phyloP scores from a whole-genome alignment of 78 protist genomes.

The Blattamonas nauphoetae region DNA sequence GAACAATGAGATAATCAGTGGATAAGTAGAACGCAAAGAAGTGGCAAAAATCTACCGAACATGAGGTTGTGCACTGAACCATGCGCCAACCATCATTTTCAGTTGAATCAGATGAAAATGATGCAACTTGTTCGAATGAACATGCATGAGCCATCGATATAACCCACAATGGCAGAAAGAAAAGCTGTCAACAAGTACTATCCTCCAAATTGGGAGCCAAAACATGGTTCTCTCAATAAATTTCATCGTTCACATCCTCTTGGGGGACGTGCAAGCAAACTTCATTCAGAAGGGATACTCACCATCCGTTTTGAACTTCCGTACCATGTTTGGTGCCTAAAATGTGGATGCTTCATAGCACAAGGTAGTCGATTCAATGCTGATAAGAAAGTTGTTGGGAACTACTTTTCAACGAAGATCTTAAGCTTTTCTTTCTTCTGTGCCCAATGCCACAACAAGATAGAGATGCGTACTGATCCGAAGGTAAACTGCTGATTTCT shows the following conservation, averaged over 20 bases:
- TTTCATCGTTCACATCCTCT: constrained; percentile 51
- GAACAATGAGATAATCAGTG: too few relatives aligned
- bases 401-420: constrained; percentile 57
- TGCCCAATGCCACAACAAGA: constrained; percentile 33
- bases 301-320: constrained; percentile 75
- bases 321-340: constrained; percentile 52
- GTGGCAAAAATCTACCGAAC: too few relatives aligned
- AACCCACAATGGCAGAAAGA: constrained; percentile 18
- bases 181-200: constrained; percentile 58
- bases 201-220: constrained; percentile 68
- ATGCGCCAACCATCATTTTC: too few relatives aligned
- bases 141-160: too few relatives aligned
- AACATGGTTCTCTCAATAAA: constrained; percentile 51
- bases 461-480: constrained; percentile 69
- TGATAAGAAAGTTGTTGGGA: constrained; percentile 63
- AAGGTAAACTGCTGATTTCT: background rate
- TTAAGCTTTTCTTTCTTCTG: constrained; percentile 55
- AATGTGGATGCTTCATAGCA: constrained; percentile 58
- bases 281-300: constrained; percentile 45
- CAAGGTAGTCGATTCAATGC: constrained; percentile 75
- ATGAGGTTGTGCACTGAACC: too few relatives aligned
- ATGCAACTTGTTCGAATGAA: too few relatives aligned
- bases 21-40: too few relatives aligned
- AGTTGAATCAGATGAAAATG: too few relatives aligned
- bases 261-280: constrained; percentile 53